Evolutionary conservation across 805 yeast species (phyloP), one percentile per base, ranked within the genome.

Genomic region (Saturnispora serradocipensis): DNA sequence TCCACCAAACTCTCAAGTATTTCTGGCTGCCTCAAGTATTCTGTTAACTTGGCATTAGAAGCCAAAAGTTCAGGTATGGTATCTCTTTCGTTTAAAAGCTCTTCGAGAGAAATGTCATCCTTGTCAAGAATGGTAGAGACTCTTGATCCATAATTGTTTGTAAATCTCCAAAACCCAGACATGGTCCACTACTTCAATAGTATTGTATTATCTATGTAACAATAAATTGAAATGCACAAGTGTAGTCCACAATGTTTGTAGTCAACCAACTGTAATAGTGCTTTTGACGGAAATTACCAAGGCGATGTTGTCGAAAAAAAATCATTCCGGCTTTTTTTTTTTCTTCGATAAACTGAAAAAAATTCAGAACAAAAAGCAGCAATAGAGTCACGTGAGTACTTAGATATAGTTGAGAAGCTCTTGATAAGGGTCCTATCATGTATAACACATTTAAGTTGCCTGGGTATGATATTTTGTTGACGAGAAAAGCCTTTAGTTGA

Each of bases 1-100:
- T 83, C 80, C 30, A 91, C 80, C 53, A 91, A 74, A 52, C 80
- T 79, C 49, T 73, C 75, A 54, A 91, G 66, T 15, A 88, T 80
- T 49, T 82, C 86, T 15, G 93, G 89, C 61, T 86, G 87, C 56
- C 91, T 76, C 51, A 93, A 72, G 60, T 83, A 83, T 60, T 88
- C 93, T 39, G 90, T 73, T 47, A 93, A 74, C 62, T 85, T 84
- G 44, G 83, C 75, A 64, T 86, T 86, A 18, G 88, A 82, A 22
- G 84, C 78, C 56, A 84, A 69, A 36, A 88, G 70, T 63, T 87
- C 93, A 53, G 86, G 86, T 27, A 86, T 71, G 28, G 88, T 67
- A 53, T 84, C 90, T 45, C 80, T 84, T 58, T 86, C 91, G 62
- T 85, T 89, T 54, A 88, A 69, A 44, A 88, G 67, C 46, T 83